phyloP scores from a whole-genome alignment of 345 rosid genomes.

The Fremontodendron californicum region DNA sequence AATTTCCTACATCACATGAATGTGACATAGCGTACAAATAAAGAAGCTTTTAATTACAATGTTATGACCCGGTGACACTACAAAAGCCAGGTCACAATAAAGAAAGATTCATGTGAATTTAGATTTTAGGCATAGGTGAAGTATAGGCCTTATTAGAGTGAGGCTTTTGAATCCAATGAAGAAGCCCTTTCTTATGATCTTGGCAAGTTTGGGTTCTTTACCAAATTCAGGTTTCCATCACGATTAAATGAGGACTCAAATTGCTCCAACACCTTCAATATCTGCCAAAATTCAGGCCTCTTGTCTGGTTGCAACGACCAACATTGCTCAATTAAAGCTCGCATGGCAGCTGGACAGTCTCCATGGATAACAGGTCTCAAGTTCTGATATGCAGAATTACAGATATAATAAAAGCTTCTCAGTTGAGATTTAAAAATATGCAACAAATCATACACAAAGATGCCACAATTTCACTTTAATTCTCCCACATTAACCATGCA shows the following conservation, averaged over 20 bases:
- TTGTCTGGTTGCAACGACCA: constrained; percentile 86
- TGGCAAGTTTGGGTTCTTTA: constrained; percentile 40
- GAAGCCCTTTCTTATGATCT: constrained; percentile 77
- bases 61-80: constrained; percentile 30
- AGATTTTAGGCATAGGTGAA: constrained; percentile 53
- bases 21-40: constrained; percentile 21
- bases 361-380: constrained; percentile 72
- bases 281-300: constrained; percentile 96
- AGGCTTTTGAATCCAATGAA: constrained; percentile 81
- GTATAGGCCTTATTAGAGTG: constrained; percentile 8
- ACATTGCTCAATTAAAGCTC: constrained; percentile 85
- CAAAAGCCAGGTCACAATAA: constrained; percentile 31
- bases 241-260: constrained; percentile 52
- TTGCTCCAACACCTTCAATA: constrained; percentile 91
- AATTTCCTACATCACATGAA: too few relatives aligned
- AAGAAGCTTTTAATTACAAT: constrained; percentile 40
- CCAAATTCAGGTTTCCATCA: constrained; percentile 64
- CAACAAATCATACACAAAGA: neutral
- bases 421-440: neutral
- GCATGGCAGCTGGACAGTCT: constrained; percentile 68
- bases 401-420: neutral
- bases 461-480: neutral
- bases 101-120: constrained; percentile 47
- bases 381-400: neutral
- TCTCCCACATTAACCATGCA: neutral